Evolutionary conservation across 192 early-diverging fungal species (phyloP).

Genomic region (Umbelopsis sp.): DNA sequence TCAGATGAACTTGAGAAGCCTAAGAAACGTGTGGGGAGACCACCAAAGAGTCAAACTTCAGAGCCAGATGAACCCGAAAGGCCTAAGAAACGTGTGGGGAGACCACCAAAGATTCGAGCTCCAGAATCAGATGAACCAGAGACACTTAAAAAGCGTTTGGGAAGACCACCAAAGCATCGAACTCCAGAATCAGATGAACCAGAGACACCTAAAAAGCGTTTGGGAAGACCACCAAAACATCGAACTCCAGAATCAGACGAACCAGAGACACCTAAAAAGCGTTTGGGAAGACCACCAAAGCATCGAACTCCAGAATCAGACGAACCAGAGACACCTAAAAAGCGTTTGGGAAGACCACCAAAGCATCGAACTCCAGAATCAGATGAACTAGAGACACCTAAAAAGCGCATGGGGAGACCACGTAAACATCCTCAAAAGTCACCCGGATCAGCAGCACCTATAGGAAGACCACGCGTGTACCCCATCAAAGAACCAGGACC

Average conservation of each 20-base stretch:
- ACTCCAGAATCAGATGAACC: not conserved
- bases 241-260: not conserved
- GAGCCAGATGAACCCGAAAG: not conserved
- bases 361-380: not conserved
- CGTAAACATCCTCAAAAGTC: not conserved
- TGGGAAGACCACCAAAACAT: not conserved
- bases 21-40: not conserved
- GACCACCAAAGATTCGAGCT: no score
- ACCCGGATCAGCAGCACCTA: not conserved
- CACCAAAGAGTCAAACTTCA: not conserved
- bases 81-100: not conserved
- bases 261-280: not conserved
- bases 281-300: not conserved
- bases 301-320: not conserved
- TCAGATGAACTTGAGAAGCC: no score
- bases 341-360: not conserved
- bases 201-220: not conserved
- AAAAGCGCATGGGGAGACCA: not conserved
- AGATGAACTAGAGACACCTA: not conserved
- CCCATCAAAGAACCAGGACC: not conserved
- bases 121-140: no score
- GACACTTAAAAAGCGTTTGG: not conserved
- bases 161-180: conserved; percentile 11
- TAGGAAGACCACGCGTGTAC: not conserved
- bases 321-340: not conserved